Base-by-base conservation (phyloP, 441 rosid genomes). In the Gossypium lobatum region DNA sequence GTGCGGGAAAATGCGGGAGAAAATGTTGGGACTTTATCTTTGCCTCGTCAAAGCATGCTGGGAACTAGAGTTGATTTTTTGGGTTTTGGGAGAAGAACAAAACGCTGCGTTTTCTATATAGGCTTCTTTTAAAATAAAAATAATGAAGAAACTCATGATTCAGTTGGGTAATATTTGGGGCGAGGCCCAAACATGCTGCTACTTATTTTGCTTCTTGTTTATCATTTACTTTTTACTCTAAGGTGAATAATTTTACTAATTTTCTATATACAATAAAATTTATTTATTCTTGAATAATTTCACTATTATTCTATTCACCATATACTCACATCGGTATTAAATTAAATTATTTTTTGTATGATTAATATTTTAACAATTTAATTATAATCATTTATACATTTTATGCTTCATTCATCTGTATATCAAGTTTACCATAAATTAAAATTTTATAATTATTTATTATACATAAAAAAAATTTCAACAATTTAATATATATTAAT, bases 1-100 rank as follows among this genome's bases (percentile, higher is more conserved):
- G n/a, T 68, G 59, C 59, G 42, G 72, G 59, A 68, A 25, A 67
- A 67, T 25, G 42, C 58, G 16, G 42, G 58, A 67, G 58, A 67
- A 25, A 25, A 67, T 26, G 23, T 25, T 50, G 23, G 72, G 59
- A 46, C 45, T 67, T 23, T 67, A 67, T 67, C 72, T 48, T 48
- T 26, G 72, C 59, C 42, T 67, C 71, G 42, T 48, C 42, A 16
- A 67, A 31, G 58, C 8, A 67, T 7, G 59, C 42, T 23, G 42
- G 21, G 39, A 67, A 48, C 59, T 25, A n/a, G 71, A 50, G 58
- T n/a, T 48, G 46, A 23, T 50, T 8, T 31, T 68, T 31, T 50
- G 72, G 72, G 52, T 68, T 68, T 25, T 37, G 45, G 37, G 59
- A 50, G 59, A 4, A 48, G 23, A 25, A 6, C 45, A 53, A 67